Evolutionary conservation across 2,329 filamentous ascomycete species (phyloP).

Genomic region (Alternaria angustiovoidea): DNA sequence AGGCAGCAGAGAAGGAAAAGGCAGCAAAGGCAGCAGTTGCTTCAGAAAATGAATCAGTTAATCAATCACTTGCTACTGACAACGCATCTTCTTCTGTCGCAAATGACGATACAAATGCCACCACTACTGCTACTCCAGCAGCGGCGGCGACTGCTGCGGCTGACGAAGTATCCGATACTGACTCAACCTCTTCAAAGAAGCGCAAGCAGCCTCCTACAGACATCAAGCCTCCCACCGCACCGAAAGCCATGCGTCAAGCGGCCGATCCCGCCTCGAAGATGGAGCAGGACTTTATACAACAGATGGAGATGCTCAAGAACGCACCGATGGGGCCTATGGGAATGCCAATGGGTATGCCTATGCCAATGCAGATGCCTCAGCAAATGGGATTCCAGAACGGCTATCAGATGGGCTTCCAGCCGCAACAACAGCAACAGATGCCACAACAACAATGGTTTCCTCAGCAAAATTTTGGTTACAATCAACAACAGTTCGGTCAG

Average conservation of each 20-base stretch:
- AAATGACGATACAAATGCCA: constrained; percentile 36
- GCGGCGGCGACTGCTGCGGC: constrained; percentile 45
- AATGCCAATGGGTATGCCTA: constrained; percentile 21
- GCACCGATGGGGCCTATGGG: constrained; percentile 49
- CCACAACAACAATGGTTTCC: constrained; percentile 49
- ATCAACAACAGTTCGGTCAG: constrained; percentile 12
- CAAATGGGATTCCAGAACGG: constrained; percentile 8
- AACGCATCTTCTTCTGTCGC: constrained; percentile 28
- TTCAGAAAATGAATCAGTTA: constrained; percentile 31
- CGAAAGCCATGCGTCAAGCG: constrained; percentile 58
- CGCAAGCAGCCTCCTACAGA: constrained; percentile 78
- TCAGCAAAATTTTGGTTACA: constrained; percentile 60
- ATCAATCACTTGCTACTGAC: constrained; percentile 19
- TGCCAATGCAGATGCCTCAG: constrained; percentile 22
- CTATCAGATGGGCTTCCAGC: constrained; percentile 22
- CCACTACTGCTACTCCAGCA: constrained; percentile 39
- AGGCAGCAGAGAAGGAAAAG: constrained; percentile 51
- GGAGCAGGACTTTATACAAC: constrained; percentile 54
- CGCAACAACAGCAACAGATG: constrained; percentile 13
- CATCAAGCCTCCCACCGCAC: constrained; percentile 56
- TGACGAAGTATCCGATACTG: constrained; percentile 47
- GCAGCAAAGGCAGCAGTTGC: constrained; percentile 40
- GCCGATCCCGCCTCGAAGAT: constrained; percentile 60
- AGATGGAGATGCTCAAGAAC: constrained; percentile 56
- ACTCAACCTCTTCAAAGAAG: constrained; percentile 69